Evolutionary conservation across 306 rosid species (phyloP), one percentile per base, ranked within the genome.

Genomic region (Senna siamea): DNA sequence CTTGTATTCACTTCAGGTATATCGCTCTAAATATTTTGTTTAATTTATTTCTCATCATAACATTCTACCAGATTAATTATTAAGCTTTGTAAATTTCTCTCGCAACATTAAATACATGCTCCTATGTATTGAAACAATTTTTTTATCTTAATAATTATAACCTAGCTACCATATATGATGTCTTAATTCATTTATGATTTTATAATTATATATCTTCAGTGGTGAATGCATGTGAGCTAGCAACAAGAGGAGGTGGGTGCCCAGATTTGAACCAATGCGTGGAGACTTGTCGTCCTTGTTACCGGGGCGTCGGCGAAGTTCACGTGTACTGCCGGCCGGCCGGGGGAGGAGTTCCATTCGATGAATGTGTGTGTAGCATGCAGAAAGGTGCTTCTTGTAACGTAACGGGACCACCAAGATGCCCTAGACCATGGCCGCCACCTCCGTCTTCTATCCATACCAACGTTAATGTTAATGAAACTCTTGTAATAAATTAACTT

Each of bases 371-470:
- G 5, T 52, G 75, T 56, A 54, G 18, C 1, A 20, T 70, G 38
- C 10, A 19, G n/a, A 38, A 70, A 14, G 75, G 75, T 13, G 64
- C 75, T 37, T 17, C 64, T 15, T 70, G 75, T 14, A 3, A 54
- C 1, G 64, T 46, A 5, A 4, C 34, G 0, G 75, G 51, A 11
- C 50, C 61, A 6, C 74, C 74, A 0, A 30, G 1, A 13, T 69
- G 74, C 22, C 75, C 75, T 9, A 53, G 75, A 2, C 65, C 53
- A 20, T 35, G 75, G 75, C 75, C 75, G 0, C 75, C 75, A 0
- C 53, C 65, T 1, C 9, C 74, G 9, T 6, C 53, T 20, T 3
- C 22, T 4, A 1, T 5, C 1, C 23, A 43, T 5, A 7, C 19
- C 20, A 52, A 34, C 5, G 30, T 26, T 26, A 26, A 26, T 26